Evolutionary conservation across 2,329 filamentous ascomycete genomes (phyloP).

Genomic region (Colletotrichum salicis): DNA sequence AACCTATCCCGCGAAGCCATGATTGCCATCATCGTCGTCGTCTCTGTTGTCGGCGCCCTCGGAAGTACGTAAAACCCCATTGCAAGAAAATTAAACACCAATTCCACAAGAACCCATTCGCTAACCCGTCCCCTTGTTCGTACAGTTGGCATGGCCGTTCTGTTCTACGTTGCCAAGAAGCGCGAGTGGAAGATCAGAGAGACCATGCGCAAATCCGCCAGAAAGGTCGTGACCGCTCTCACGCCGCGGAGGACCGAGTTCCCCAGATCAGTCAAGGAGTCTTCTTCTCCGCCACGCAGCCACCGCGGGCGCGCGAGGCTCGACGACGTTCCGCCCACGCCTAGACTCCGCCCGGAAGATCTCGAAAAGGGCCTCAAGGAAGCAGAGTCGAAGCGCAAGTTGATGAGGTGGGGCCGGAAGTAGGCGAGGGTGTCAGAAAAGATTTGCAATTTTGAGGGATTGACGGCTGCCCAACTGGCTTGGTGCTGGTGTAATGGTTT

Average conservation of each 20-base stretch:
- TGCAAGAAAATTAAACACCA: not conserved
- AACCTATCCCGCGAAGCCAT: constrained; percentile 75
- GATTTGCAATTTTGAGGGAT: not conserved
- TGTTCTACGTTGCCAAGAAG: constrained; percentile 87
- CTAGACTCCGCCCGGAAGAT: constrained; percentile 63
- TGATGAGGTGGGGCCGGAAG: constrained; percentile 43
- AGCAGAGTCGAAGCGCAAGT: constrained; percentile 49
- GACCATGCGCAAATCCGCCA: constrained; percentile 75
- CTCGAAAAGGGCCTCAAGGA: constrained; percentile 66
- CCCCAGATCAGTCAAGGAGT: constrained; percentile 65
- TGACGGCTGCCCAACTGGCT: constrained; percentile 27
- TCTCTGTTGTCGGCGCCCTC: constrained; percentile 72
- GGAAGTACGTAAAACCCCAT: constrained; percentile 67
- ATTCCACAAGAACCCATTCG: not conserved
- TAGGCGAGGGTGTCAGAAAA: not conserved
- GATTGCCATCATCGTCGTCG: constrained; percentile 79
- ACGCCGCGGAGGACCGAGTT: constrained; percentile 72
- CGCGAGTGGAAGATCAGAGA: constrained; percentile 83
- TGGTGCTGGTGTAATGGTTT: constrained; percentile 29
- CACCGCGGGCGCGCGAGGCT: constrained; percentile 31
- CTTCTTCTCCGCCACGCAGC: constrained; percentile 33
- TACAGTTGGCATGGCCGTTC: constrained; percentile 70
- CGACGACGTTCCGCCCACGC: constrained; percentile 70
- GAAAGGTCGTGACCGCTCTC: constrained; percentile 68
- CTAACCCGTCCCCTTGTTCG: not conserved